Evolutionary conservation across 2,329 filamentous ascomycete genomes (phyloP), one percentile per base, ranked within the genome.

Genomic region (Aspergillus sp.): DNA sequence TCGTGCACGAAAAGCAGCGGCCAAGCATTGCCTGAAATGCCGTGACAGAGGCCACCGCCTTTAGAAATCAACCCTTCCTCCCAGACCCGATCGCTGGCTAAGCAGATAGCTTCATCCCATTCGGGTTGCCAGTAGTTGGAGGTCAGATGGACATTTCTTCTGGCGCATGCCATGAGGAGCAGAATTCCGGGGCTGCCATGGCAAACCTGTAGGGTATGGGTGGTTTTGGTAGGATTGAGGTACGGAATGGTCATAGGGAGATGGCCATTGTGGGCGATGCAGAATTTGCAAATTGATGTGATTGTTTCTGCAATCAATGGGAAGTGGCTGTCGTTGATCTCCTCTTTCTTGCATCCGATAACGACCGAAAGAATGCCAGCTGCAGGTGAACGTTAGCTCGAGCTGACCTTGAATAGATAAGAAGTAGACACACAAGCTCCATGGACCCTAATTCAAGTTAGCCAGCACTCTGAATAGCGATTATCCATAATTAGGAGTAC

Each of bases 21-120:
- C 66, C 65, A 70, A 28, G 62, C 65, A 45, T 71, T 71, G 8
- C 68, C 68, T 2, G 66, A 51, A 29, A 69, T 61, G 0, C 68
- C 68, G 40, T 71, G 68, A 39, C 68, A 71, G 5, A 71, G 33
- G 26, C 66, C 60, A 0, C 66, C 67, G 7, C 68, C 68, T 45
- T 71, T 71, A 7, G 60, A 66, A 3, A 71, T 52, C 3, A 71
- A 46, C 0, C 68, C 68, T 53, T 70, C 60, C 40, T 68, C 55
- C 68, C 68, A 71, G 5, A 69, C 54, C n/a, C 56, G 55, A 32
- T 66, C 52, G 31, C 57, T 62, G 4, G 55, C 64, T 7, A 66
- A 44, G 7, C 52, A 49, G 27, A 64, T 56, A 6, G 65, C 60
- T 45, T 61, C 42, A 26, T 69, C 62, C 68, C 68, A 71, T 33